Base-by-base conservation (phyloP, 495 filamentous ascomycete genomes). In the Podospora anserina region DNA sequence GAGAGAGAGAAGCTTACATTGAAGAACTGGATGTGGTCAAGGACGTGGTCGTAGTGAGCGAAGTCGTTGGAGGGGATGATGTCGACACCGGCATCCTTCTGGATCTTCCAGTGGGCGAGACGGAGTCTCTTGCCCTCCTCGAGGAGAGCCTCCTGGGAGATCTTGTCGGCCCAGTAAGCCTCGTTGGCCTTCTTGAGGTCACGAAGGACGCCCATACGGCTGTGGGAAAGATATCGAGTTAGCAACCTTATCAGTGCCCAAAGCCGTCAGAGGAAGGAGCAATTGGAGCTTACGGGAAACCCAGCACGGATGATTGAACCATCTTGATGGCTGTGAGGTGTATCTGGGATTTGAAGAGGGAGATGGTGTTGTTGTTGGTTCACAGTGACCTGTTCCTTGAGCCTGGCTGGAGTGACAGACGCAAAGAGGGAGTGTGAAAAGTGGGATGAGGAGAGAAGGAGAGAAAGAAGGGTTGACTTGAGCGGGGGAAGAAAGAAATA, bases 161-260 rank as follows among this genome's bases (percentile, higher is more conserved):
- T 83, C 87, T 98, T 98, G 75, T 88, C 96, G 77, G 82, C 91
- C 95, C 95, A 99, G 89, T 97, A 89, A 74, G 94, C 90, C 83
- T 99, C 95, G 67, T 92, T 97, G 76, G 95, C 95, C 88, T 99
- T 99, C 91, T 99, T 99, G 78, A 99, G 90, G 86, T 99, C 96
- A 87, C 95, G 90, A 82, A 96, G 92, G 76, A 86, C 91, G 83
- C 95, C 95, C 92, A 97, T 97, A 80, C 95, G 95, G 82, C 76
- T 77, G 65, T 61, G 20, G 16, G 23, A 23, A 23, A 11, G 11
- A 16, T 55, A 54, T 23, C 23, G 3, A 7, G 68, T 75, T n/a
- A 73, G 66, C 91, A 85, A 94, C 93, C 77, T 90, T 90, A 93
- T 87, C 79, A 93, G 60, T 66, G 23, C 55, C 57, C 53, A 53